Evolutionary conservation across 805 yeast genomes (phyloP), one percentile per base, ranked within the genome.

Genomic region (Metschnikowia koreensis): DNA sequence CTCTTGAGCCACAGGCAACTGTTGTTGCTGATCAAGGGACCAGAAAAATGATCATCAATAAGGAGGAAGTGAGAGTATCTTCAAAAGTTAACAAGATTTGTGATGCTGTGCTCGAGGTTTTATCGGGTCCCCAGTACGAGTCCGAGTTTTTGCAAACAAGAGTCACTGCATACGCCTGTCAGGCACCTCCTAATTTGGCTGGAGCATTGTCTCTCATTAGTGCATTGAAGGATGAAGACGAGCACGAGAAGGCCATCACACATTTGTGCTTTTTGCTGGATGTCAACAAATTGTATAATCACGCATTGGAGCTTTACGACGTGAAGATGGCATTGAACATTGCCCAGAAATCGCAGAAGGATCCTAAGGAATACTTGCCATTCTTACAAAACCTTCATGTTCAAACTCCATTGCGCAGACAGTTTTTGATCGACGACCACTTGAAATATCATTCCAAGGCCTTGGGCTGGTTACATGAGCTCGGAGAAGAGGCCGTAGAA

Each of bases 321-420:
- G 84, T 94, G 40, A 84, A 84, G 51, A 73, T 93, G 61, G 82
- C 98, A 0, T 76, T 94, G 51, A 77, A 80, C 11, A 84, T 94
- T 53, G 99, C 99, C 0, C 98, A 96, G 66, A 94, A 91, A 63
- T 91, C 97, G 0, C 98, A 93, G 68, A 92, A 87, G 77, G 99
- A 94, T 71, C 99, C 99, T 26, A 90, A 92, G 63, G 99, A 94
- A 68, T 94, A 94, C 60, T 73, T 94, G 47, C 97, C 99, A 47
- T 94, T 94, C 68, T 76, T 94, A 58, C 96, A 90, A 63, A 79
- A 83, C 44, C 74, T 94, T 48, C 86, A 89, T 58, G 81, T 80
- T 39, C 88, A 86, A 66, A 71, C 81, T 0, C 84, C 81, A 6
- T 67, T 83, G 50, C 81, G 96, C 54, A 82, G 84, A 58, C 79